phyloP scores from a whole-genome alignment of 1,284 basidiomycete species.

The Abortiporus biennis region DNA sequence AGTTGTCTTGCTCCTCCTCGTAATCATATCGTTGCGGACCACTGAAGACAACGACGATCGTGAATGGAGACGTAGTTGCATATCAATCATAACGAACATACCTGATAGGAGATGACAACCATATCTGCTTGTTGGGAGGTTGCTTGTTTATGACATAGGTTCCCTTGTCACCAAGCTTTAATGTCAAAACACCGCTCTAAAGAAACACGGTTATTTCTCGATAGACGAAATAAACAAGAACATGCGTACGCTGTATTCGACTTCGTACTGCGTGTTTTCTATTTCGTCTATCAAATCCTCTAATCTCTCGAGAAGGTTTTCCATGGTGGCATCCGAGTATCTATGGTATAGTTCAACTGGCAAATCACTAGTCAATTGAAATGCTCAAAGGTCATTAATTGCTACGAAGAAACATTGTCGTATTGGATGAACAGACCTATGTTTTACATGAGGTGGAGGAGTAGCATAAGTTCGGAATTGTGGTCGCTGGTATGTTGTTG shows the following conservation, averaged over 20 bases:
- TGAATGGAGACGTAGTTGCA: neutral
- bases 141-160: constrained; percentile 99
- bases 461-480: constrained; percentile 20
- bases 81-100: constrained; percentile 8
- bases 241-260: constrained; percentile 85
- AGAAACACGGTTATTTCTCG: constrained; percentile 6
- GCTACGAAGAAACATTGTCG: constrained; percentile 1
- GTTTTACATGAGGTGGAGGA: constrained; percentile 25
- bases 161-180: constrained; percentile 76
- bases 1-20: constrained; percentile 45
- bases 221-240: neutral
- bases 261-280: constrained; percentile 64
- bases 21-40: constrained; percentile 91
- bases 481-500: no score
- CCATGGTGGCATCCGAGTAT: constrained; percentile 81
- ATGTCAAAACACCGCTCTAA: constrained; percentile 89
- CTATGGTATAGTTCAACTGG: constrained; percentile 68
- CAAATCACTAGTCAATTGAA: constrained; percentile 32
- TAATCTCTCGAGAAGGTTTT: constrained; percentile 71
- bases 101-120: constrained; percentile 84
- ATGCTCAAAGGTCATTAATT: neutral
- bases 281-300: constrained; percentile 71
- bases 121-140: constrained; percentile 98
- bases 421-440: constrained; percentile 18
- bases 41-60: constrained; percentile 32